Percentiles rank a stretch among this genome's conserved stretches.
Conservation (phyloP, 306 rosid genomes). For the Malus fusca region DNA sequence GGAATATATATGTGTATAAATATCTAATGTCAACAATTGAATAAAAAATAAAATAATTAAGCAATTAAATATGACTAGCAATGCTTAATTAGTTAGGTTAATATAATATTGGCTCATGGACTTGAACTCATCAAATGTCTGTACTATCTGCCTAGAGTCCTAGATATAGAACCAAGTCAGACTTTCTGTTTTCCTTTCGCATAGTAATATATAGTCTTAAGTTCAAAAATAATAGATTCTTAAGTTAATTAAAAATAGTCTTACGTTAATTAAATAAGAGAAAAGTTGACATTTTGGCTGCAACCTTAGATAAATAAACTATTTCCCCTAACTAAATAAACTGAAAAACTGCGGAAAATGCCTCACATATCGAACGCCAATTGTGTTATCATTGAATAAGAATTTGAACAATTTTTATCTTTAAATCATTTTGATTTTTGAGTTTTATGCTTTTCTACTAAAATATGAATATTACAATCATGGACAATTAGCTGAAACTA, state of each 20-base stretch:
- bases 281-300: background rate
- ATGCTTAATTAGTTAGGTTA: background rate
- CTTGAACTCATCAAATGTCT: background rate
- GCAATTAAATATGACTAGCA: background rate
- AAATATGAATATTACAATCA: no score
- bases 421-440: no score
- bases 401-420: background rate
- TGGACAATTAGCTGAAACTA: no score
- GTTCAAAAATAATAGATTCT: background rate
- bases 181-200: background rate
- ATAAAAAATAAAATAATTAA: background rate
- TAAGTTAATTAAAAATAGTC: background rate
- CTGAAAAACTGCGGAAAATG: no score
- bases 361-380: background rate
- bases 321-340: background rate
- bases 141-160: background rate
- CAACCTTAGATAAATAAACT: background rate
- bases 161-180: background rate
- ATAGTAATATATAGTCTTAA: background rate
- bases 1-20: background rate
- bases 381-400: background rate
- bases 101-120: background rate
- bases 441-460: no score
- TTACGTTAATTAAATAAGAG: background rate
- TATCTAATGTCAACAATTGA: background rate